Percentiles rank a stretch among this genome's conserved stretches.
Evolutionary conservation across 805 yeast species (phyloP).

Genomic region (Starmerella lactis-condensi): DNA sequence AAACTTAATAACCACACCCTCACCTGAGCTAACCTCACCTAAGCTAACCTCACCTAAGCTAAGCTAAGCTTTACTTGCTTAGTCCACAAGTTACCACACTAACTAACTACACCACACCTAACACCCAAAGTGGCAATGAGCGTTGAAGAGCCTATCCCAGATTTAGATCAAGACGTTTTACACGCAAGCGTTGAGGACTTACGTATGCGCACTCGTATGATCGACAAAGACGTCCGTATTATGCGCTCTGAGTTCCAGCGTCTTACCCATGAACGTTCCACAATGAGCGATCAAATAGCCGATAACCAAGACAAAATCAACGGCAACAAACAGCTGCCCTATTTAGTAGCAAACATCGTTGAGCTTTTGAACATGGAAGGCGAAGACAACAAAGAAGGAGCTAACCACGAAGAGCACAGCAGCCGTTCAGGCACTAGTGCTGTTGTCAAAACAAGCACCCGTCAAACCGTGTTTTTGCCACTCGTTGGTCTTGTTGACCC

Average conservation of each 20-base stretch:
- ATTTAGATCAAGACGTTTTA: constrained; percentile 66
- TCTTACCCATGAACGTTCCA: constrained; percentile 75
- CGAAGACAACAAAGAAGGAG: constrained; percentile 64
- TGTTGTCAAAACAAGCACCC: constrained; percentile 88
- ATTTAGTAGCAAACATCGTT: constrained; percentile 88
- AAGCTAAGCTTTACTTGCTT: not conserved
- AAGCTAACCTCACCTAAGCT: too few species aligned
- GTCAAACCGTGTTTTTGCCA: constrained; percentile 94
- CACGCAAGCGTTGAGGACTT: constrained; percentile 64
- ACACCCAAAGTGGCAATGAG: too few species aligned
- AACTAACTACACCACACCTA: not conserved
- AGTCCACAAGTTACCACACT: not conserved
- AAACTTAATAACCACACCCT: too few species aligned
- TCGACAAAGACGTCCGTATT: constrained; percentile 89
- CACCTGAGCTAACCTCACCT: too few species aligned
- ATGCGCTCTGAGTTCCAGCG: constrained; percentile 85
- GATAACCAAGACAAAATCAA: constrained; percentile 92
- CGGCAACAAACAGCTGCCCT: constrained; percentile 88
- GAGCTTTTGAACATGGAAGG: constrained; percentile 84
- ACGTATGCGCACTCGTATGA: constrained; percentile 62
- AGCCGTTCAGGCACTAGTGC: constrained; percentile 92
- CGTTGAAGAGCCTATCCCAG: constrained; percentile 26
- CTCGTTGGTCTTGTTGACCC: constrained; percentile 91
- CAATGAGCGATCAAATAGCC: constrained; percentile 82
- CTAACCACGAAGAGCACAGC: constrained; percentile 83